Base-by-base conservation (phyloP, 371 early-diverging fungal species). In the Zancudomyces culisetae region DNA sequence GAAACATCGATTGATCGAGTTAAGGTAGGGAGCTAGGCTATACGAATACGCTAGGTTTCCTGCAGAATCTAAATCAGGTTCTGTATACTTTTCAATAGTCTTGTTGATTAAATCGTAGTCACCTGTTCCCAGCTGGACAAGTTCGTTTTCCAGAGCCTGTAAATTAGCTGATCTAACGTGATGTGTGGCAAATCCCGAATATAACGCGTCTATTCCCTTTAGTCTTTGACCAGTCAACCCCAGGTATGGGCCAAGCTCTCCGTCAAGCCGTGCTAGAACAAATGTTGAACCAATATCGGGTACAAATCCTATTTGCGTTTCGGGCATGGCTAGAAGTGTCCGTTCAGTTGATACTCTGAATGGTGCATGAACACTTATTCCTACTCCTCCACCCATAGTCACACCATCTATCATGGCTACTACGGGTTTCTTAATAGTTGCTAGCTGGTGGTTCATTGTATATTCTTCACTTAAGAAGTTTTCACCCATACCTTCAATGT, bases 341-440 rank as follows among this genome's bases (percentile, higher is more conserved):
- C 80, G 76, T 62, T 97, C 96, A 13, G 90, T 92, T 13, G 86
- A 94, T 46, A 97, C 81, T 12, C 94, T 71, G 75, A 95, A 94
- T 12, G 94, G 88, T 2, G 87, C 90, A 60, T 94, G 96, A 26
- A 87, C 84, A 45, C 90, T 87, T 13, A 97, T 66, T 15, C 97
- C 98, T 19, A 90, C 80, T n/a, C 96, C 95, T 22, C 94, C 98
- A 26, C 98, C 98, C 85, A 94, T 54, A 21, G 92, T 90, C 55
- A 90, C 85, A 18, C 98, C 98, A 55, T 92, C 74, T 60, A 95
- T 73, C 39, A 97, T 67, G n/a, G 85, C 74, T 42, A 97, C 85
- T 52, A 87, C 78, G 0, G 95, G 95, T 52, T 83, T 95, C 49
- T 75, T 69, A 22, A 83, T 60, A 6, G 91, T 81, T 3, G 84